A percentile compares a stretch with the other conserved stretches of the same genome.
Evolutionary conservation across 495 filamentous ascomycete genomes (phyloP).

Genomic region (Aspergillus homomorphus): DNA sequence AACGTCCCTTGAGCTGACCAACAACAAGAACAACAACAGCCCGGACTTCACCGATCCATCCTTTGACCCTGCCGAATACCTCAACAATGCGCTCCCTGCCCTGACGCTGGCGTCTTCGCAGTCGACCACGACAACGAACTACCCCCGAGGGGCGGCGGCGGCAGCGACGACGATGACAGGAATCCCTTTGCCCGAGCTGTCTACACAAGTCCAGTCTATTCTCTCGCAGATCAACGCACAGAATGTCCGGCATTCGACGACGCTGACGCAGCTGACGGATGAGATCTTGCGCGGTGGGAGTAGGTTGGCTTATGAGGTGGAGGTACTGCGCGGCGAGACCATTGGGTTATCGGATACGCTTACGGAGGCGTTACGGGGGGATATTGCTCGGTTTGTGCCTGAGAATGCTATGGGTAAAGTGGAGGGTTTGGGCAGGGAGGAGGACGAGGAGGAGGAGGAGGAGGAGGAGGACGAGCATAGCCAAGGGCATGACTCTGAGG

Average conservation of each 20-base stretch:
- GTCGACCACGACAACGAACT: conserved; percentile 23
- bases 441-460: conserved; percentile 13
- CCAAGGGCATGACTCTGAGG: not conserved
- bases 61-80: conserved; percentile 78
- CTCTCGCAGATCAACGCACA: conserved; percentile 86
- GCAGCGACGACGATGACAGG: too few relatives aligned
- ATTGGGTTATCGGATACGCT: conserved; percentile 72
- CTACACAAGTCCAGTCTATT: conserved; percentile 75
- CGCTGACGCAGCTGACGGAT: conserved; percentile 84
- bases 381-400: conserved; percentile 68
- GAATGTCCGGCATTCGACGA: conserved; percentile 76
- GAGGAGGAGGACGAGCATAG: conserved; percentile 10
- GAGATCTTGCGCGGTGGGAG: conserved; percentile 87
- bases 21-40: too few relatives aligned
- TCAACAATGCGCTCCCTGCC: conserved; percentile 71
- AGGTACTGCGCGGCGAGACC: conserved; percentile 84
- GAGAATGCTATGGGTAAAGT: conserved; percentile 35
- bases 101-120: conserved; percentile 42
- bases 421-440: conserved; percentile 6
- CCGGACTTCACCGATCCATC: conserved; percentile 60
- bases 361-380: conserved; percentile 63
- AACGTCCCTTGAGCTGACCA: conserved; percentile 59
- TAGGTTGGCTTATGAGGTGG: conserved; percentile 90
- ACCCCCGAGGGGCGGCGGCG: conserved; percentile 34
- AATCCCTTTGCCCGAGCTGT: conserved; percentile 73